Conservation (phyloP, 208 protist species). For the Leishmania guyanensis region DNA sequence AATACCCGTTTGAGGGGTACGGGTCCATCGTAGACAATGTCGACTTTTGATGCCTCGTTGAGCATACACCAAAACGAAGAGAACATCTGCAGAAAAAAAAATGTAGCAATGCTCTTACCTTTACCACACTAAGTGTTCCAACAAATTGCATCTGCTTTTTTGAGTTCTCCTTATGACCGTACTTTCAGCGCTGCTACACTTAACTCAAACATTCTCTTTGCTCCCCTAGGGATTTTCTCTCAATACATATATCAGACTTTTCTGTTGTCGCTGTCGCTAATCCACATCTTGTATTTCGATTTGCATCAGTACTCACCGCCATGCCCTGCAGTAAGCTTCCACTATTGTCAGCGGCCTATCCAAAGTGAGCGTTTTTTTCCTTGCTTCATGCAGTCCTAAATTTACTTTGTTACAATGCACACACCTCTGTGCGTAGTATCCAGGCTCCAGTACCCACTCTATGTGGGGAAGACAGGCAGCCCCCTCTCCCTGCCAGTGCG, state of each 20-base stretch:
- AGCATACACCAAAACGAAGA: background rate
- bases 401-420: background rate
- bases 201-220: background rate
- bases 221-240: background rate
- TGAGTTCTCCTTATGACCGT: background rate
- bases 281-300: background rate
- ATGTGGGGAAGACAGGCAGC: background rate
- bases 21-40: constrained; percentile 52
- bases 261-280: background rate
- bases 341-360: background rate
- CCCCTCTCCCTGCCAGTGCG: background rate
- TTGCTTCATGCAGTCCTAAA: background rate
- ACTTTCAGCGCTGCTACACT: background rate
- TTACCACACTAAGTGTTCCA: background rate
- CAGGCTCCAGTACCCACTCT: background rate
- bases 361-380: constrained; percentile 1
- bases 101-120: background rate
- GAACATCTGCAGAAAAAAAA: background rate
- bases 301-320: background rate
- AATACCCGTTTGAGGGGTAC: constrained; percentile 73
- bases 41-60: constrained; percentile 29
- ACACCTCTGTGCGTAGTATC: background rate
- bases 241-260: background rate
- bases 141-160: background rate
- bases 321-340: background rate